These are phyloP conservation scores for Paramarasmius palmivorus DNA, from an alignment of 1,284 basidiomycete genomes.

Conservation along the genomic window DNA sequence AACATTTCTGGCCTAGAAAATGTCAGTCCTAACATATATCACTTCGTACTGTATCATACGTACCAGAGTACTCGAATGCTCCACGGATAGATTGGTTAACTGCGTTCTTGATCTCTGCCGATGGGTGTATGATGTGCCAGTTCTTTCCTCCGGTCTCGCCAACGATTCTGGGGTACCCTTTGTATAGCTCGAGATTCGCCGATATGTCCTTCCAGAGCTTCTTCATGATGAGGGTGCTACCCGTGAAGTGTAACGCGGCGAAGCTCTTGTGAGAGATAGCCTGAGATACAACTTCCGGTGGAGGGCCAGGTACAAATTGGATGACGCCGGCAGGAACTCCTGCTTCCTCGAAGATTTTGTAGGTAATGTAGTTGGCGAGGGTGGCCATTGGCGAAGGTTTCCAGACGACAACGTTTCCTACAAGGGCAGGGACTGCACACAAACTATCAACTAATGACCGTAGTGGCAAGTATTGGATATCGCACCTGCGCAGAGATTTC, in stretches of 20 bases:
- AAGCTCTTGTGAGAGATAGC: conserved; percentile 82
- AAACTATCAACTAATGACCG: conserved; percentile 6
- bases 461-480: conserved; percentile 9
- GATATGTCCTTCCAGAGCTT: conserved; percentile 97
- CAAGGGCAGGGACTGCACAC: conserved; percentile 78
- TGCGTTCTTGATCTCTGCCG: conserved; percentile 86
- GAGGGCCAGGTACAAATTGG: conserved; percentile 93
- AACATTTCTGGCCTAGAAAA: conserved; percentile 88
- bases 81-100: conserved; percentile 88
- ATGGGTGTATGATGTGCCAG: conserved; percentile 92
- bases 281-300: conserved; percentile 80
- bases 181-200: conserved; percentile 84
- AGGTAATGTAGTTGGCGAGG: conserved; percentile 92
- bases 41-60: not conserved
- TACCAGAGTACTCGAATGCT: conserved; percentile 96
- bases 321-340: conserved; percentile 94
- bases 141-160: conserved; percentile 99
- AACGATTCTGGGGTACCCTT: conserved; percentile 90
- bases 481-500: conserved; percentile 81
- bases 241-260: conserved; percentile 94
- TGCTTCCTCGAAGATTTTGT: conserved; percentile 93
- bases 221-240: conserved; percentile 93
- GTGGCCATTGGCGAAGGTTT: conserved; percentile 96
- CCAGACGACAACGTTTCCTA: conserved; percentile 96
- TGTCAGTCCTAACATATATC: not conserved